phyloP scores from a whole-genome alignment of 1,284 basidiomycete genomes.

The Puccinia coronata region DNA sequence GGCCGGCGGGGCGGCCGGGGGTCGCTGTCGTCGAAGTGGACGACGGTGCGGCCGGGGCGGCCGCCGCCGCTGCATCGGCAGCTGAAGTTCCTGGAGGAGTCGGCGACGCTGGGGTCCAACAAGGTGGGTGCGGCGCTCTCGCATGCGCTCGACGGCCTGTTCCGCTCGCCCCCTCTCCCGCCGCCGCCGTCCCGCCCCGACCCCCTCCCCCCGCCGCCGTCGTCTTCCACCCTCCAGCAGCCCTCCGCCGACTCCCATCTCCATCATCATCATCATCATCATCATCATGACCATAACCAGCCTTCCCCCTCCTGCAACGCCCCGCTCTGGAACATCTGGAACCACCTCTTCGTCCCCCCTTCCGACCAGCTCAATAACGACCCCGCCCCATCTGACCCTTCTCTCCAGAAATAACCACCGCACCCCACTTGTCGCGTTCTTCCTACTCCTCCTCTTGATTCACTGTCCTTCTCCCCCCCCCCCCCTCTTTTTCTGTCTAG shows the following conservation, averaged over 20 bases:
- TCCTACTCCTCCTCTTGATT: too few species aligned
- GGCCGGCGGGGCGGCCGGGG: background rate
- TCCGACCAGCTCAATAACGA: background rate
- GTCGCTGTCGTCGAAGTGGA: slow-evolving; percentile 24
- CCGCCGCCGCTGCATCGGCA: slow-evolving; percentile 8
- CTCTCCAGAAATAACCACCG: too few species aligned
- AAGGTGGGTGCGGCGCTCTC: background rate
- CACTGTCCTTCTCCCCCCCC: too few species aligned
- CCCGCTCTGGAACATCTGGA: background rate
- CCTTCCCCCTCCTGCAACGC: background rate
- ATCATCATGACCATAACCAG: background rate
- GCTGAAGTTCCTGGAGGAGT: slow-evolving; percentile 26
- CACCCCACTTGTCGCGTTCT: too few species aligned
- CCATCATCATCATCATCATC: background rate
- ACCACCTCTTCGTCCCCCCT: background rate
- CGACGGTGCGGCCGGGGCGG: slow-evolving; percentile 26
- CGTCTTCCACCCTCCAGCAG: background rate
- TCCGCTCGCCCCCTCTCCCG: background rate
- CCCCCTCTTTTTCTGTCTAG: too few species aligned
- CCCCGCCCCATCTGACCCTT: too few species aligned
- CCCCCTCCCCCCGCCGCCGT: too few species aligned
- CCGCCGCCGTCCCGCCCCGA: too few species aligned
- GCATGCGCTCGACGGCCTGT: slow-evolving; percentile 18
- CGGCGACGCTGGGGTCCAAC: background rate
- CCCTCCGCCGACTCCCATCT: too few species aligned